phyloP scores from a whole-genome alignment of 1,284 basidiomycete genomes.

The Stygiomarasmius scandens region DNA sequence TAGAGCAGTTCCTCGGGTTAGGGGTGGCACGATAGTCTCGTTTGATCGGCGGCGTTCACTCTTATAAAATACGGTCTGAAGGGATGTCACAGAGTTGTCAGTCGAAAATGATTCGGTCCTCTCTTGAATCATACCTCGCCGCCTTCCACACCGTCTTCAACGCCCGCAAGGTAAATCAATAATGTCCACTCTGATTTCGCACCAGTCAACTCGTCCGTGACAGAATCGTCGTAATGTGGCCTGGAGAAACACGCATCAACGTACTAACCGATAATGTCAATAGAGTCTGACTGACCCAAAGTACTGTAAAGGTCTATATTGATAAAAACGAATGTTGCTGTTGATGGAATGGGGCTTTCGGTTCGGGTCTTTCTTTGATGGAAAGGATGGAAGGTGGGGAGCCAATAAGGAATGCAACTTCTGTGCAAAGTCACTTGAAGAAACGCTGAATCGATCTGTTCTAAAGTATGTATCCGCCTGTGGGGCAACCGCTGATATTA shows the following conservation, averaged over 20 bases:
- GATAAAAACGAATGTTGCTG: constrained; percentile 72
- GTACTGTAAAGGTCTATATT: constrained; percentile 65
- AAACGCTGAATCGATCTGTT: constrained; percentile 65
- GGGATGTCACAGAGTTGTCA: not conserved
- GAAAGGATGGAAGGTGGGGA: constrained; percentile 65
- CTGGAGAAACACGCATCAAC: constrained; percentile 24
- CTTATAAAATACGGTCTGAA: constrained; percentile 73
- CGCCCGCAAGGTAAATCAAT: constrained; percentile 74
- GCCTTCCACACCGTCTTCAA: constrained; percentile 72
- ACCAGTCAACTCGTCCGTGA: constrained; percentile 57
- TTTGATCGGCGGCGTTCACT: constrained; percentile 51
- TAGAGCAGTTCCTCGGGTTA: constrained; percentile 69
- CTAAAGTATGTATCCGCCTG: not conserved
- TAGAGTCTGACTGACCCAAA: constrained; percentile 51
- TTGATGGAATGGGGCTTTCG: constrained; percentile 61
- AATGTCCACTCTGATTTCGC: constrained; percentile 79
- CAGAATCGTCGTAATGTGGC: constrained; percentile 76
- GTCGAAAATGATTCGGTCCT: not conserved
- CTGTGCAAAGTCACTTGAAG: constrained; percentile 63
- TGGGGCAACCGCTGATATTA: not conserved
- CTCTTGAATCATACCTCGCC: constrained; percentile 56
- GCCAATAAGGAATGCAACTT: constrained; percentile 52
- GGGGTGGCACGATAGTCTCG: constrained; percentile 58
- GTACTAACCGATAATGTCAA: not conserved
- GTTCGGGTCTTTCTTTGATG: constrained; percentile 47